A percentile compares a stretch with the other conserved stretches of the same genome.
Conservation (phyloP, 2,329 filamentous ascomycete genomes). For the Paecilomyces niveus region DNA sequence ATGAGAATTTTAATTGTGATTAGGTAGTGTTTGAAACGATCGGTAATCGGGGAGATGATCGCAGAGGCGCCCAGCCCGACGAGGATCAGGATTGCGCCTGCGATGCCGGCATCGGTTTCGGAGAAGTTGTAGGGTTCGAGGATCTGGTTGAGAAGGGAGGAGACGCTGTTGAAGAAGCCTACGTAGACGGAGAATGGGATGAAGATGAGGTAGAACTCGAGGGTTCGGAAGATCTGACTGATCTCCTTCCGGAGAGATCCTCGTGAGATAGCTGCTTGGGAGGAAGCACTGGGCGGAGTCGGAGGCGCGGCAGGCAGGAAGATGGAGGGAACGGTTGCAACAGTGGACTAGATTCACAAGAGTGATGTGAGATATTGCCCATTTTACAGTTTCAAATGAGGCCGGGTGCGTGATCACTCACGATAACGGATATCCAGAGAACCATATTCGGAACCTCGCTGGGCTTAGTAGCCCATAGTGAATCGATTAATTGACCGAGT, state of each 20-base stretch:
- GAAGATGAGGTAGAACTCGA: conserved; percentile 73
- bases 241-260: conserved; percentile 51
- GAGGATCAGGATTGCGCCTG: conserved; percentile 80
- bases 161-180: conserved; percentile 88
- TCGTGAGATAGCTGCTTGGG: conserved; percentile 41
- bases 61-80: conserved; percentile 75
- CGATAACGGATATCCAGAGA: conserved; percentile 75
- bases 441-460: conserved; percentile 71
- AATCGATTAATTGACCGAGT: conserved; percentile 77
- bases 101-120: conserved; percentile 80
- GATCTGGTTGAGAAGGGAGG: conserved; percentile 83
- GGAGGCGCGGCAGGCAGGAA: conserved; percentile 73
- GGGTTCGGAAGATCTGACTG: conserved; percentile 48
- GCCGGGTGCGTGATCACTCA: conserved; percentile 38
- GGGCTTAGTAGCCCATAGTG: conserved; percentile 61
- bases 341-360: conserved; percentile 44
- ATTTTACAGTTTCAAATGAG: not conserved
- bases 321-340: conserved; percentile 66
- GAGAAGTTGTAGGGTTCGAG: conserved; percentile 77
- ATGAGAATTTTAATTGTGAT: conserved; percentile 65
- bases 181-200: conserved; percentile 79
- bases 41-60: conserved; percentile 71
- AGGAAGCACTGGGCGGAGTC: conserved; percentile 66
- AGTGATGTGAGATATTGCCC: not conserved
- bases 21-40: conserved; percentile 75